Conservation (phyloP, 1,139 yeast species). For the Hyphopichia wangnamkhiaoensis region DNA sequence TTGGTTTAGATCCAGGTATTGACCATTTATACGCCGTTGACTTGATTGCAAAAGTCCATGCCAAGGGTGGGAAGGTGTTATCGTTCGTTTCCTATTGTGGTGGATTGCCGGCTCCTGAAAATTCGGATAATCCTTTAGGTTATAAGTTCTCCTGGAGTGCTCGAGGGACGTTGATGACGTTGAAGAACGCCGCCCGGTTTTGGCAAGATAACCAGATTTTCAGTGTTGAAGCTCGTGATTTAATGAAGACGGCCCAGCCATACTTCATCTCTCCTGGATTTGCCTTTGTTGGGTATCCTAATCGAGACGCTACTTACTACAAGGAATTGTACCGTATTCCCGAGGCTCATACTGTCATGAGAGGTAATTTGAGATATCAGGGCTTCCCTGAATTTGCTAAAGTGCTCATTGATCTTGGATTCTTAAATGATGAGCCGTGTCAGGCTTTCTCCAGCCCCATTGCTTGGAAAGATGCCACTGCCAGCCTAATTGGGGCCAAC, state of each 20-base stretch:
- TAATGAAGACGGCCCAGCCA: constrained; percentile 94
- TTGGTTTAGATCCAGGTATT: constrained; percentile 96
- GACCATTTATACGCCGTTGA: constrained; percentile 98
- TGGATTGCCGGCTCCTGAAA: constrained; percentile 97
- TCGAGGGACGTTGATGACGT: constrained; percentile 93
- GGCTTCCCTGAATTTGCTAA: constrained; percentile 98
- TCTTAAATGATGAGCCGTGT: constrained; percentile 74
- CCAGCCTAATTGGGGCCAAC: constrained; percentile 70
- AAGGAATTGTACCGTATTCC: constrained; percentile 91
- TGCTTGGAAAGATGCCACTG: constrained; percentile 89
- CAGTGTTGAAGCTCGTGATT: constrained; percentile 80
- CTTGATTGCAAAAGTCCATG: constrained; percentile 96
- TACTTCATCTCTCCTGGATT: constrained; percentile 95
- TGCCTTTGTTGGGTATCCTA: constrained; percentile 93
- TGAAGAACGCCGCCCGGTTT: constrained; percentile 89
- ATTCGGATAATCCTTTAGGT: constrained; percentile 96
- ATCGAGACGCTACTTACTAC: constrained; percentile 95
- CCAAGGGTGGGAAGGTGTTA: constrained; percentile 85
- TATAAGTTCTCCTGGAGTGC: constrained; percentile 99
- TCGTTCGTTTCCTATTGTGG: constrained; percentile 97
- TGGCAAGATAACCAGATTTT: constrained; percentile 84
- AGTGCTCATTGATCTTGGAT: constrained; percentile 91
- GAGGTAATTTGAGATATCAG: constrained; percentile 97
- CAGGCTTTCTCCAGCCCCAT: constrained; percentile 58
- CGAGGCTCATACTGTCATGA: constrained; percentile 93